phyloP scores from a whole-genome alignment of 805 yeast genomes.

The Komagataella mondaviorum region DNA sequence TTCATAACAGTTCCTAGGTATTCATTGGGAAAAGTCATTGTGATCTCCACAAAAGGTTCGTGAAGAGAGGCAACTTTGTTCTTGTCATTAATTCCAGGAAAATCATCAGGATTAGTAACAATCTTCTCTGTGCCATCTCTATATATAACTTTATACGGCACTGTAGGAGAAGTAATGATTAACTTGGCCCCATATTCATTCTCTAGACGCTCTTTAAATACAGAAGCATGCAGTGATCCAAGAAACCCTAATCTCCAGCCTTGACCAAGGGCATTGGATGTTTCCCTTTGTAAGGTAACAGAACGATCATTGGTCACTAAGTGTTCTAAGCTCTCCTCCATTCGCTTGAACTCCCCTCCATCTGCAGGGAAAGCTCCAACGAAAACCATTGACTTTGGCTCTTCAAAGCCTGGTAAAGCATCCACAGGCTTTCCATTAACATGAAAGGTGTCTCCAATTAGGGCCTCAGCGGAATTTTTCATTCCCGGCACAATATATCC shows the following conservation, averaged over 20 bases:
- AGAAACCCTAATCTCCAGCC: conserved; percentile 96
- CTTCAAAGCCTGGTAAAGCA: conserved; percentile 90
- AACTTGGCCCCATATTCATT: conserved; percentile 90
- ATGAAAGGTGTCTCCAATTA: conserved; percentile 83
- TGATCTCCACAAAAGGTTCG: conserved; percentile 85
- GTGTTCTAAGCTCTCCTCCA: conserved; percentile 84
- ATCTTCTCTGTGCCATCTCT: conserved; percentile 49
- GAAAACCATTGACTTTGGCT: conserved; percentile 96
- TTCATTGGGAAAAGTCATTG: conserved; percentile 85
- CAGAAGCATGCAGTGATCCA: conserved; percentile 92
- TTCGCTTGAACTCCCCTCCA: conserved; percentile 74
- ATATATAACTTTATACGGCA: conserved; percentile 72
- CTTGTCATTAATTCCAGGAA: conserved; percentile 48
- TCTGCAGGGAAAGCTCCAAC: conserved; percentile 98
- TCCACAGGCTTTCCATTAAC: conserved; percentile 46
- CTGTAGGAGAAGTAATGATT: conserved; percentile 91
- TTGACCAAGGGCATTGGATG: conserved; percentile 88
- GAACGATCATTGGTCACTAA: conserved; percentile 86
- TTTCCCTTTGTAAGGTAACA: conserved; percentile 78
- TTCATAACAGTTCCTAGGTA: conserved; percentile 80
- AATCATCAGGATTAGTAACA: conserved; percentile 85
- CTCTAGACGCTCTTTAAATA: conserved; percentile 81
- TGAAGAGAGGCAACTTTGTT: conserved; percentile 33
- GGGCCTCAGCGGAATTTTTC: conserved; percentile 76
- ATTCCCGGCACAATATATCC: conserved; percentile 93